Conservation (phyloP, 768 basidiomycete species). For the Boletellus ananiceps region DNA sequence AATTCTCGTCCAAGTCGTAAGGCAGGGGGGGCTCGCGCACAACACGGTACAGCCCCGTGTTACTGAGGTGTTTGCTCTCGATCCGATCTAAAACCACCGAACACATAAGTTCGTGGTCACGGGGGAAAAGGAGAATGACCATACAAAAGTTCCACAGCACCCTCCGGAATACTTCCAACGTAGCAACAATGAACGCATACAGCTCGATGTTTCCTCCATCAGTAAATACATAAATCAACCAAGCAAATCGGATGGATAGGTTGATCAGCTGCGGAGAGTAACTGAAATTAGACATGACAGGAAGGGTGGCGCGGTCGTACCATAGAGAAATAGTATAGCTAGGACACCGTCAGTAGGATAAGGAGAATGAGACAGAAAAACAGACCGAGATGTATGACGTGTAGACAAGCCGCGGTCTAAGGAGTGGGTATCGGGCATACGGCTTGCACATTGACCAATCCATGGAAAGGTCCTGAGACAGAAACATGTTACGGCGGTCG, state of each 20-base stretch:
- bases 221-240: conserved; percentile 72
- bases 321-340: conserved; percentile 79
- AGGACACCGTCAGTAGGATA: background rate
- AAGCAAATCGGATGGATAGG: conserved; percentile 71
- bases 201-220: conserved; percentile 44
- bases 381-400: conserved; percentile 54
- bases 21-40: conserved; percentile 83
- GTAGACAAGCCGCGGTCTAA: conserved; percentile 77
- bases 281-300: background rate
- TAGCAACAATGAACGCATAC: conserved; percentile 61
- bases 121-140: conserved; percentile 22
- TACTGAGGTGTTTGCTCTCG: conserved; percentile 91
- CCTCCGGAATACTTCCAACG: conserved; percentile 75
- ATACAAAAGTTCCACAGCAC: conserved; percentile 91
- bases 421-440: conserved; percentile 49
- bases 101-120: background rate
- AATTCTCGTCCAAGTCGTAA: conserved; percentile 52
- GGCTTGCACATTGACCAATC: conserved; percentile 85
- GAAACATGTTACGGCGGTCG: background rate
- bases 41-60: conserved; percentile 87
- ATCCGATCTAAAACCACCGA: conserved; percentile 51
- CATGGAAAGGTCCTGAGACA: conserved; percentile 72
- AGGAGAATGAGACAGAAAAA: background rate
- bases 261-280: conserved; percentile 55
- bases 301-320: conserved; percentile 36